Evolutionary conservation across 2,329 filamentous ascomycete genomes (phyloP).

Genomic region (Orbilia blumenaviensis): DNA sequence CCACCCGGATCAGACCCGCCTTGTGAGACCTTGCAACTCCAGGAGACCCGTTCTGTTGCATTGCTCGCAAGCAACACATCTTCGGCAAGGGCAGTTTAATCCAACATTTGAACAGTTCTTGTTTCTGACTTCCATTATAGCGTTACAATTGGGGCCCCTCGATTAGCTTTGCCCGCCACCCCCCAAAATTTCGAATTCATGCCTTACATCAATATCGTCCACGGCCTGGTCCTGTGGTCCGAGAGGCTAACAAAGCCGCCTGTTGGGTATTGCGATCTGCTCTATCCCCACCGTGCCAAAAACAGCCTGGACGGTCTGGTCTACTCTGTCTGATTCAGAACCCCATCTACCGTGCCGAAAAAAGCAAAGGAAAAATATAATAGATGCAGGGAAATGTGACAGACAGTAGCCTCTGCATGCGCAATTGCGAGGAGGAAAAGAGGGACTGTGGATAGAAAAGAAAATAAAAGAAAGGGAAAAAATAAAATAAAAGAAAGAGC

Average conservation of each 20-base stretch:
- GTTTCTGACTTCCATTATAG: conserved; percentile 16
- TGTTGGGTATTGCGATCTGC: conserved; percentile 27
- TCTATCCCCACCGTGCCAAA: not conserved
- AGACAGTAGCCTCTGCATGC: conserved; percentile 19
- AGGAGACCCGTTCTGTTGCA: not conserved
- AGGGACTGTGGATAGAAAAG: not conserved
- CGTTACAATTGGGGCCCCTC: conserved; percentile 20
- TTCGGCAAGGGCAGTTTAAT: conserved; percentile 36
- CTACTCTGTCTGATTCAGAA: conserved; percentile 20
- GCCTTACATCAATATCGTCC: not conserved
- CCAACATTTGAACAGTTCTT: conserved; percentile 21
- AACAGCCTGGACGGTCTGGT: not conserved
- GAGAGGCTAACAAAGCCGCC: conserved; percentile 23
- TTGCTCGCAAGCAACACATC: conserved; percentile 39
- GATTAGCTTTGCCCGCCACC: conserved; percentile 7
- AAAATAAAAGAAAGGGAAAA: no score
- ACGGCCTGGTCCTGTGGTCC: not conserved
- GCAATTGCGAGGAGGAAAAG: conserved; percentile 25
- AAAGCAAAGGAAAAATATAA: conserved; percentile 20
- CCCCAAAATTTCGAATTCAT: not conserved
- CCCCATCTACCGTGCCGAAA: not conserved
- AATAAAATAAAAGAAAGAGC: no score
- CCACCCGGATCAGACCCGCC: no score
- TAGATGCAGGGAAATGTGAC: conserved; percentile 14
- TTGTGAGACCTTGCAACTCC: no score